Evolutionary conservation across 768 basidiomycete species (phyloP), one percentile per base, ranked within the genome.

Genomic region (Hydnomerulius pinastri): DNA sequence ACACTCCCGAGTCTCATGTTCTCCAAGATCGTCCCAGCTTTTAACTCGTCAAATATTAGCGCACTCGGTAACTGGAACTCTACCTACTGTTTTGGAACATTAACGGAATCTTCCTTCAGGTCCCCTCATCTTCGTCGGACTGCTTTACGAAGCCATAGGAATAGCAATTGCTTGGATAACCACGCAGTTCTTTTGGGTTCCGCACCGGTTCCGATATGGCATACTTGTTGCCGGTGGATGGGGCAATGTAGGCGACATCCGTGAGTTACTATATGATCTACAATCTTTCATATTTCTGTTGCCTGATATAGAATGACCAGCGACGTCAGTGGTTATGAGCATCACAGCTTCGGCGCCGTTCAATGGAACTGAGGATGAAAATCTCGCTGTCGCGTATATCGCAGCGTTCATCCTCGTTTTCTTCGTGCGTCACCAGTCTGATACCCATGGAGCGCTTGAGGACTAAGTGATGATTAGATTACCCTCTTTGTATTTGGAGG

Each of bases 141-240:
- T 85, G 0, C 43, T 85, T 4, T 90, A 90, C 54, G 77, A 84
- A 51, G 59, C 58, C 2, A 65, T 86, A 4, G 85, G 89, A 6
- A 61, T 82, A 8, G 29, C 64, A 6, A 72, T 84, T 20, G 80
- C 82, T 0, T 83, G 75, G 72, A 40, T 78, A n/a, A 67, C 82
- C 46, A 79, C 78, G 42, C 77, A 79, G 53, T 57, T 86, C 43
- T 89, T 86, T 58, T 90, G 87, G 81, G 86, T 90, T 2, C 89
- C 89, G 1, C 84, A 87, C 59, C 77, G 85, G 23, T 90, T 90
- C 60, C 73, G 87, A 40, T 80, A 83, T 58, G 90, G 87, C 0
- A 74, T 90, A 20, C 59, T 90, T 0, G 79, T 80, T 3, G 86
- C 87, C 0, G 87, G 86, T 32, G 80, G 77, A 3, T 90, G 81